phyloP scores from a whole-genome alignment of 2,329 filamentous ascomycete species.

The Corinectria fuckeliana region DNA sequence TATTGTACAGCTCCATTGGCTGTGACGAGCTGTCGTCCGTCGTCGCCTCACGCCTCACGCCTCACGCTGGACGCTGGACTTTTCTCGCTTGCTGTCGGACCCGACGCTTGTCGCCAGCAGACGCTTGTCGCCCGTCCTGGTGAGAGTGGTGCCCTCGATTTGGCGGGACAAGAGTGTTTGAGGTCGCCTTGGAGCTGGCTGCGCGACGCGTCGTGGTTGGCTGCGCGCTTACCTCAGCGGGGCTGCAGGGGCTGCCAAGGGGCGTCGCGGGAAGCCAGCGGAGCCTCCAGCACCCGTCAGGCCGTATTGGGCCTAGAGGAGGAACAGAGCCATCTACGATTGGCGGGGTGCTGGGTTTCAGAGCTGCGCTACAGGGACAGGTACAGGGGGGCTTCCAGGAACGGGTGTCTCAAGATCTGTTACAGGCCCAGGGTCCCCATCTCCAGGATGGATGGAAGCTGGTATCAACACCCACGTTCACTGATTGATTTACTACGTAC shows the following conservation, averaged over 20 bases:
- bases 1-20: conserved; percentile 8
- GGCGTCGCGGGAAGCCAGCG: conserved; percentile 32
- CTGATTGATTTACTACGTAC: conserved; percentile 11
- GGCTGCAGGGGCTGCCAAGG: conserved; percentile 24
- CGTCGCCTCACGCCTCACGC: conserved; percentile 9
- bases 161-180: conserved; percentile 34
- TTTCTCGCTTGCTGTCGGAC: background rate
- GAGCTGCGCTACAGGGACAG: conserved; percentile 21
- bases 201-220: conserved; percentile 32
- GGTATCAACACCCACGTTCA: conserved; percentile 7
- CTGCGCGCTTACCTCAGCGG: conserved; percentile 15
- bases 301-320: conserved; percentile 35
- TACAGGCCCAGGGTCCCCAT: conserved; percentile 41
- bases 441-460: background rate
- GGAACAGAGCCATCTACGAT: conserved; percentile 12
- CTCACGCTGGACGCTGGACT: background rate
- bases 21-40: conserved; percentile 17
- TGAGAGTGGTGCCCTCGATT: conserved; percentile 7
- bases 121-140: conserved; percentile 17
- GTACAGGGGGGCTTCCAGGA: conserved; percentile 20
- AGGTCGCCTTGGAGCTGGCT: conserved; percentile 34
- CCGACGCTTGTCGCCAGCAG: background rate
- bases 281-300: conserved; percentile 25
- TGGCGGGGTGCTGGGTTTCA: conserved; percentile 25
- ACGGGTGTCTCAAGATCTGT: conserved; percentile 52